Evolutionary conservation across 257 asterid genomes (phyloP).

Genomic region (Verbena officinalis): DNA sequence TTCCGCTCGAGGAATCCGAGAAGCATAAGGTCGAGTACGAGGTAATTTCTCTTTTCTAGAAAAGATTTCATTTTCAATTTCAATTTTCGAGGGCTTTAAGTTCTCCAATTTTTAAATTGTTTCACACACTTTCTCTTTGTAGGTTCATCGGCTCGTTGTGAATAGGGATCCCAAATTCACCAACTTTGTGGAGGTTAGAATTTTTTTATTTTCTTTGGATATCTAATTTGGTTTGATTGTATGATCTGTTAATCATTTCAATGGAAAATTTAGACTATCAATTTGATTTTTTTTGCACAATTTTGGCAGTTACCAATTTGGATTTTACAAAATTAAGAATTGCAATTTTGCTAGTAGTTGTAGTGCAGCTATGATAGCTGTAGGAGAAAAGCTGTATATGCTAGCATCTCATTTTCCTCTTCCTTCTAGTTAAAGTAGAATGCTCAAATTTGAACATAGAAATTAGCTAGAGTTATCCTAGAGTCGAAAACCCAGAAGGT

Average conservation of each 20-base stretch:
- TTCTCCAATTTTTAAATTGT: slow-evolving; percentile 1
- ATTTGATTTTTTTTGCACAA: neutral
- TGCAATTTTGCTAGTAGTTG: neutral
- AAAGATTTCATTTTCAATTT: neutral
- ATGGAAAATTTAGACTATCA: neutral
- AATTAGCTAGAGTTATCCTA: neutral
- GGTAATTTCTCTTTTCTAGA: slow-evolving; percentile 42
- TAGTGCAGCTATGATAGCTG: neutral
- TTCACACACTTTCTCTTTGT: slow-evolving; percentile 2
- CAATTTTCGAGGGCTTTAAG: neutral
- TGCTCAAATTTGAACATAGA: neutral
- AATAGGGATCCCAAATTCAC: slow-evolving; percentile 86
- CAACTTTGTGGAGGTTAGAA: slow-evolving; percentile 73
- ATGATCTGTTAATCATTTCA: neutral
- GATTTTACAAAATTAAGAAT: neutral
- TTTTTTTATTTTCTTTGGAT: neutral
- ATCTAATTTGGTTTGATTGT: neutral
- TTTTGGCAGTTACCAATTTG: neutral
- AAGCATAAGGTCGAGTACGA: slow-evolving; percentile 97
- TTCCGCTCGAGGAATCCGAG: slow-evolving; percentile 99
- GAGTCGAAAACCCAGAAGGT: neutral
- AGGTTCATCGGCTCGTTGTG: slow-evolving; percentile 83
- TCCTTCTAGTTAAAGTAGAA: neutral
- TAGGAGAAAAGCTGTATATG: neutral
- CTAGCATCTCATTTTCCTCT: neutral